Percentiles rank a stretch among this genome's conserved stretches.
Conservation (phyloP, 2,329 filamentous ascomycete species). For the Clarireedia homoeocarpa region DNA sequence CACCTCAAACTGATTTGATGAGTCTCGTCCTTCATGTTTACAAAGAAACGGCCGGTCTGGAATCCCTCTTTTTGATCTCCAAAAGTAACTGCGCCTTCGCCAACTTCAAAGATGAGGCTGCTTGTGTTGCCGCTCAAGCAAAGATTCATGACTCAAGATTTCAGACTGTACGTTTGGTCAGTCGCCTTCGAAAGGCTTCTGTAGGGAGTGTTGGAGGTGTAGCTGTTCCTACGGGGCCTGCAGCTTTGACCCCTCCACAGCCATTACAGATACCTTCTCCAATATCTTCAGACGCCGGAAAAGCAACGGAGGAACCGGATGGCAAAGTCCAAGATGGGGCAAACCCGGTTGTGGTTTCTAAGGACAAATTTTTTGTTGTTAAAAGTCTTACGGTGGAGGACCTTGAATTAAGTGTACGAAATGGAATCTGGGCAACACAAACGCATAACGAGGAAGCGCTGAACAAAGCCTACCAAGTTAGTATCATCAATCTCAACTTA, state of each 20-base stretch:
- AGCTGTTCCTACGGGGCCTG: slow-evolving; percentile 25
- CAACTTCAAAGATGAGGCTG: slow-evolving; percentile 77
- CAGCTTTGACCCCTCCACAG: slow-evolving; percentile 21
- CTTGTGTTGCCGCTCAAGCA: slow-evolving; percentile 68
- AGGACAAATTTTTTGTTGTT: slow-evolving; percentile 81
- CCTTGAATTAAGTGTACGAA: slow-evolving; percentile 78
- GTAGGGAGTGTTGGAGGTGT: slow-evolving; percentile 27
- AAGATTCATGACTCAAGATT: slow-evolving; percentile 89
- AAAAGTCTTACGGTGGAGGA: slow-evolving; percentile 92
- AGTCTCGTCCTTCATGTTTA: slow-evolving; percentile 87
- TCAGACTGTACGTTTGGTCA: slow-evolving; percentile 76
- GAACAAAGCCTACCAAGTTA: slow-evolving; percentile 75
- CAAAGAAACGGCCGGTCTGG: slow-evolving; percentile 65
- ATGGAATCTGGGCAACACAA: slow-evolving; percentile 89
- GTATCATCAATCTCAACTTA: slow-evolving; percentile 20
- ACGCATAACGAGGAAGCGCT: slow-evolving; percentile 82
- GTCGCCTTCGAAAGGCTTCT: slow-evolving; percentile 60
- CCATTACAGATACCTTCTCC: slow-evolving; percentile 21
- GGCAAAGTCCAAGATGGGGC: slow-evolving; percentile 9
- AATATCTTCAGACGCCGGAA: slow-evolving; percentile 29
- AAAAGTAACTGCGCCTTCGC: slow-evolving; percentile 98
- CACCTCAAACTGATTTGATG: slow-evolving; percentile 72
- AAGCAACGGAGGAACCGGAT: slow-evolving; percentile 7
- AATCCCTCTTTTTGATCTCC: slow-evolving; percentile 88
- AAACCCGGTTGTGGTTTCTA: slow-evolving; percentile 20